These are phyloP conservation scores for Nemania bipapillata DNA, from an alignment of 2,329 filamentous ascomycete genomes.

Conservation along the genomic window DNA sequence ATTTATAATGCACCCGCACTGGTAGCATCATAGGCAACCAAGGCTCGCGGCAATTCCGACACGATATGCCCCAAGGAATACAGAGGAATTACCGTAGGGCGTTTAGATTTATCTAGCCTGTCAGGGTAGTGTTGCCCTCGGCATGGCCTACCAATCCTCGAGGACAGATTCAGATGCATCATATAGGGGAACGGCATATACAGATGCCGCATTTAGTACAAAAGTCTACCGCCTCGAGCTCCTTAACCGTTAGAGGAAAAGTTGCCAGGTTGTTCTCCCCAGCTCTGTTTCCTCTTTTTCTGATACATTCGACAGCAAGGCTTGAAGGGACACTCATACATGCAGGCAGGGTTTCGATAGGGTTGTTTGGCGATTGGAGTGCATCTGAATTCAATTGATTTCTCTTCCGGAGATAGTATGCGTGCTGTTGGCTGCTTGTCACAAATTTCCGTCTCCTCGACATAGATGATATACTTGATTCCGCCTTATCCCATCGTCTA, in stretches of 20 bases:
- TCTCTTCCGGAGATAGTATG: conserved; percentile 41
- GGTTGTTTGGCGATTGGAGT: conserved; percentile 52
- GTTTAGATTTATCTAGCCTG: conserved; percentile 38
- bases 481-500: conserved; percentile 12
- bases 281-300: conserved; percentile 47
- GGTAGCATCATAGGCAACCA: conserved; percentile 43
- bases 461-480: conserved; percentile 14
- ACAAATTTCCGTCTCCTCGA: conserved; percentile 11
- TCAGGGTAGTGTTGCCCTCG: conserved; percentile 25
- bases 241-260: conserved; percentile 40
- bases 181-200: conserved; percentile 37
- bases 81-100: conserved; percentile 36
- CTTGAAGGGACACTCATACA: conserved; percentile 50
- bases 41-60: conserved; percentile 41
- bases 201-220: conserved; percentile 38
- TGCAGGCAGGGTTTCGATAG: conserved; percentile 51
- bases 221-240: conserved; percentile 33
- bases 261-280: conserved; percentile 36
- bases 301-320: conserved; percentile 48
- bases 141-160: conserved; percentile 32
- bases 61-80: conserved; percentile 37
- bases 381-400: conserved; percentile 52
- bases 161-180: conserved; percentile 36
- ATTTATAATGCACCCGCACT: conserved; percentile 44
- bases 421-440: conserved; percentile 8